Evolutionary conservation across 202 grass and related monocot genomes (phyloP).

Genomic region (Saccharum hybrid): DNA sequence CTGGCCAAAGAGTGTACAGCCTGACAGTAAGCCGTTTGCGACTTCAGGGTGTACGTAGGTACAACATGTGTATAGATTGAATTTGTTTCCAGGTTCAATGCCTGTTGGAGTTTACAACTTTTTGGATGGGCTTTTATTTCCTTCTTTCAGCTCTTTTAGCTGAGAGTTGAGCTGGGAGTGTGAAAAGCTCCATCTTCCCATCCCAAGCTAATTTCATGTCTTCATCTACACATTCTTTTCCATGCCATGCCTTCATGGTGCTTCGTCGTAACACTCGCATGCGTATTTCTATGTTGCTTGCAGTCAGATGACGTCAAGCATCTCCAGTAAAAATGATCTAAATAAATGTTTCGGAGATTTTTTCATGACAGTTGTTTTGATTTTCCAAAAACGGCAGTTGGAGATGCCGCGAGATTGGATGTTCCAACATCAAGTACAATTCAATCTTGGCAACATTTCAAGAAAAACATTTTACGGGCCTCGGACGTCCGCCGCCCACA

Average conservation of each 20-base stretch:
- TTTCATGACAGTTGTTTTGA: neutral
- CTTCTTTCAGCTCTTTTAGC: neutral
- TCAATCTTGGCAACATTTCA: neutral
- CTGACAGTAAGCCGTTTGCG: neutral
- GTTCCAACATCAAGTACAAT: neutral
- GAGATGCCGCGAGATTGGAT: neutral
- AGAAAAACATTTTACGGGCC: neutral
- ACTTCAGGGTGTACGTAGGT: too few relatives aligned
- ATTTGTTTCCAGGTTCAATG: neutral
- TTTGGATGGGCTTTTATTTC: conserved; percentile 32
- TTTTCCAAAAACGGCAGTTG: neutral
- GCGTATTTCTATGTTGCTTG: neutral
- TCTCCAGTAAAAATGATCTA: neutral
- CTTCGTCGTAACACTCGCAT: too few relatives aligned
- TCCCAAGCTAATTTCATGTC: neutral
- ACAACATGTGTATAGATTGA: neutral
- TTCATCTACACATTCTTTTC: neutral
- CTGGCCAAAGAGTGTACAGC: neutral
- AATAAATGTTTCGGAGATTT: neutral
- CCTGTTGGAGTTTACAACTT: neutral
- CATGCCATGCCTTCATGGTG: neutral
- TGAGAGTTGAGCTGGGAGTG: neutral
- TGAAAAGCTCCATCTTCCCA: neutral
- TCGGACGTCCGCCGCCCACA: too few relatives aligned
- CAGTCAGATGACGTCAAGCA: neutral